A percentile compares a stretch with the other conserved stretches of the same genome.
phyloP scores from a whole-genome alignment of 2,329 filamentous ascomycete species.

The Exophiala viscosa region DNA sequence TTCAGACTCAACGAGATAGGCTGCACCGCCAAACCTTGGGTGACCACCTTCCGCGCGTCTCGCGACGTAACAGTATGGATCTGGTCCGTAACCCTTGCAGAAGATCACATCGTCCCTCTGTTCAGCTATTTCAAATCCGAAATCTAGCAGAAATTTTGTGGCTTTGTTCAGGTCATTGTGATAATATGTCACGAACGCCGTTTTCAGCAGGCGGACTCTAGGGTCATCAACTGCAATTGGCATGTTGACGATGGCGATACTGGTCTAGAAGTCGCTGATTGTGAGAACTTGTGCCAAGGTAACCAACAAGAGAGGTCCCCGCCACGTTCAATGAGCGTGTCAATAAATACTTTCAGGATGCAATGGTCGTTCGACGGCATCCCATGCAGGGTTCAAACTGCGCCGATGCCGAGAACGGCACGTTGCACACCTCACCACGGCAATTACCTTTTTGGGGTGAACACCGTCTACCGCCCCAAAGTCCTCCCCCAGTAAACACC shows the following conservation, averaged over 20 bases:
- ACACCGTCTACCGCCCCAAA: background rate
- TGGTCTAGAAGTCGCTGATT: background rate
- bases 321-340: background rate
- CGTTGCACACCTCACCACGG: background rate
- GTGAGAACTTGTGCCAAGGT: no score
- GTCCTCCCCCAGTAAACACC: no score
- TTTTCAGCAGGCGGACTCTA: conserved; percentile 13
- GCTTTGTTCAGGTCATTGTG: conserved; percentile 24
- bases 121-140: conserved; percentile 20
- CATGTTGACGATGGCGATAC: background rate
- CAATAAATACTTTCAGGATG: no score
- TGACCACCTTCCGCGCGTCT: conserved; percentile 3
- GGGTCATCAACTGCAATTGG: conserved; percentile 4
- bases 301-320: background rate
- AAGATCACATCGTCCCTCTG: conserved; percentile 15
- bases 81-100: conserved; percentile 21
- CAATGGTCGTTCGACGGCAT: no score
- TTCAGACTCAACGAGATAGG: conserved; percentile 19
- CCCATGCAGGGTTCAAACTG: no score
- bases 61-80: conserved; percentile 24
- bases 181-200: conserved; percentile 25
- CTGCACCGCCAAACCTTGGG: conserved; percentile 13
- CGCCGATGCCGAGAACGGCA: background rate
- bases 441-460: background rate
- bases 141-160: conserved; percentile 21